Evolutionary conservation across 768 basidiomycete species (phyloP).

Genomic region (Boletales sp.): DNA sequence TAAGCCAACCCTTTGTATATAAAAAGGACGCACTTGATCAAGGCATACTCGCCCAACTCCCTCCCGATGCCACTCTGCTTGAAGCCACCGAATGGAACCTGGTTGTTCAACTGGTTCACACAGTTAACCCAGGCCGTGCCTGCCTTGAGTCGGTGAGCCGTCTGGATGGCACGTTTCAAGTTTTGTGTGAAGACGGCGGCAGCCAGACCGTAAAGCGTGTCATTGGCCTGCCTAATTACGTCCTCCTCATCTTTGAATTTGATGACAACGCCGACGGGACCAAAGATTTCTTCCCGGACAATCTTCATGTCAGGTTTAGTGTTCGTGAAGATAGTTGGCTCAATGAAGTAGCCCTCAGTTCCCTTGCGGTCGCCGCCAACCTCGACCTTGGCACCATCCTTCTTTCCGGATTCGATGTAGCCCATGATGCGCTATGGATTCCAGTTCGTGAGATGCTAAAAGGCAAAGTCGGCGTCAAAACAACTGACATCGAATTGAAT

Average conservation of each 20-base stretch:
- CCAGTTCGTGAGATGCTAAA: background rate
- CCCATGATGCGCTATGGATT: conserved; percentile 59
- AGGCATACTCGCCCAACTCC: conserved; percentile 76
- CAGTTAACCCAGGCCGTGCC: conserved; percentile 72
- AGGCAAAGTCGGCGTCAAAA: background rate
- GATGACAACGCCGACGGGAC: conserved; percentile 73
- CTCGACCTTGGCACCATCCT: conserved; percentile 65
- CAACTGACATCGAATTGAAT: conserved; percentile 62
- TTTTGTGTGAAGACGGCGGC: conserved; percentile 83
- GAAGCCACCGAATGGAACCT: conserved; percentile 84
- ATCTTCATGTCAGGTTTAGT: conserved; percentile 69
- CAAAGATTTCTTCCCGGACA: conserved; percentile 74
- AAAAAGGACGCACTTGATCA: conserved; percentile 41
- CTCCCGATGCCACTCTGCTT: conserved; percentile 84
- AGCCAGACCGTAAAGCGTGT: conserved; percentile 83
- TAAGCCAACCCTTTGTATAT: background rate
- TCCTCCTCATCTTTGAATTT: conserved; percentile 72
- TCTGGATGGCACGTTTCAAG: conserved; percentile 67
- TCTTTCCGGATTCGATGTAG: conserved; percentile 74
- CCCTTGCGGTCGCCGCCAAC: conserved; percentile 62
- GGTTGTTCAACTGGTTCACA: conserved; percentile 23
- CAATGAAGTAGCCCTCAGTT: conserved; percentile 63
- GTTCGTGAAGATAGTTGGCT: conserved; percentile 74
- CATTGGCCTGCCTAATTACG: conserved; percentile 74
- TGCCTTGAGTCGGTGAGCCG: conserved; percentile 72